Base-by-base conservation (phyloP, 805 yeast species). In the Saccharomycopsis sp. region DNA sequence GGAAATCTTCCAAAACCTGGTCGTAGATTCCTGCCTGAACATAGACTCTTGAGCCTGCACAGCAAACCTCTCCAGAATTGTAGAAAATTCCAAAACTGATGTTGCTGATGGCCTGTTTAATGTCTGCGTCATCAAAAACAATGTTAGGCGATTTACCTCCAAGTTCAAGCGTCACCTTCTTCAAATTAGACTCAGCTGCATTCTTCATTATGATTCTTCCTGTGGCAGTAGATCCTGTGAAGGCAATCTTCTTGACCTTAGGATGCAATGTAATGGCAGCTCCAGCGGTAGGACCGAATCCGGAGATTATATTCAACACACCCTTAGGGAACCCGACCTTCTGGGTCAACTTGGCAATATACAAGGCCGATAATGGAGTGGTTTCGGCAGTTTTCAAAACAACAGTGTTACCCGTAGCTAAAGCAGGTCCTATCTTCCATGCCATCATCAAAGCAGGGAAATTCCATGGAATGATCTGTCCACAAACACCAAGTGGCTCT, bases 81-180 rank as follows among this genome's bases (percentile, higher is more conserved):
- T 82, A 89, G 80, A 85, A 89, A 68, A 92, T 90, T 72, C 96
- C 97, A 59, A 80, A 71, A 58, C 87, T 79, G 65, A 90, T 84
- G 78, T 84, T 81, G 66, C 84, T 78, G 55, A 89, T 86, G 55
- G 97, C 88, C 68, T 79, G 78, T 57, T 85, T 84, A 60, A 92
- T 70, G 71, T 92, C 84, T 57, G 93, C 92, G 70, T 92, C 97
- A 69, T 85, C 84, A 70, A 87, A 89, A 53, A 92, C 85, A 65
- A 92, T 84, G 73, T 87, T 84, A 67, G 98, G 97, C 25, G 97
- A 90, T 78, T 92, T 92, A 70, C 98, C 98, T 70, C 98, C 98
- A 68, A 91, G 83, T 77, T 92, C 98, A 70, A 92, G 80, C 51
- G 97, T 91, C 63, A 90, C 89, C 73, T 87, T 90, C 81, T 92